phyloP scores from a whole-genome alignment of 345 rosid genomes.

The Lumnitzera littorea region DNA sequence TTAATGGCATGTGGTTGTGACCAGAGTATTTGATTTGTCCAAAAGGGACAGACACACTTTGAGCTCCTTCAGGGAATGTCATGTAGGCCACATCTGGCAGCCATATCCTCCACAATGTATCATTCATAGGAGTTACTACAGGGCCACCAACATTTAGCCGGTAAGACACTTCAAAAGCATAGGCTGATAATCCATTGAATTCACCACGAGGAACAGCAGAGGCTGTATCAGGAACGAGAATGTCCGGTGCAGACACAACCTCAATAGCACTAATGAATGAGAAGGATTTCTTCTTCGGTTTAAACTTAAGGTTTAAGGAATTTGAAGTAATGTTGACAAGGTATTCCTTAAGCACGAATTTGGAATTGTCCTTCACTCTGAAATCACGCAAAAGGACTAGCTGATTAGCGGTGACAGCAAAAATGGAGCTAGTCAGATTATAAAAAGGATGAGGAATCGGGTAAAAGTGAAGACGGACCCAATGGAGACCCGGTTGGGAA shows the following conservation, averaged over 20 bases:
- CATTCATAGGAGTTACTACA: constrained; percentile 32
- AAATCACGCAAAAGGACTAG: constrained; percentile 62
- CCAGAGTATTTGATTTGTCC: constrained; percentile 32
- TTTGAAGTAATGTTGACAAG: constrained; percentile 34
- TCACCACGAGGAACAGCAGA: constrained; percentile 32
- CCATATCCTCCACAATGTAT: constrained; percentile 72
- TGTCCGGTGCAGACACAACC: constrained; percentile 54
- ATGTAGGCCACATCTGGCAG: constrained; percentile 40
- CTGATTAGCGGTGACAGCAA: constrained; percentile 46
- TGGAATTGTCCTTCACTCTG: constrained; percentile 21
- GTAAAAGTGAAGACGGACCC: constrained; percentile 77
- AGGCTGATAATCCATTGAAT: constrained; percentile 37
- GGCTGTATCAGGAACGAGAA: constrained; percentile 48
- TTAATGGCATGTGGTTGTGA: constrained; percentile 33
- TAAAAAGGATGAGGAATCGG: constrained; percentile 51
- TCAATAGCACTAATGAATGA: constrained; percentile 76
- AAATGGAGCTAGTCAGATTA: constrained; percentile 42
- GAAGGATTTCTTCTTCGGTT: constrained; percentile 38
- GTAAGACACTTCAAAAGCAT: constrained; percentile 44
- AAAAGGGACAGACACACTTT: constrained; percentile 23
- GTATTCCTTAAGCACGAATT: constrained; percentile 56
- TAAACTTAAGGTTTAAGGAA: constrained; percentile 43
- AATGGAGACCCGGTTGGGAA: constrained; percentile 52
- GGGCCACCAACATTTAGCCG: constrained; percentile 77
- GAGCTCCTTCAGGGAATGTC: constrained; percentile 48